These are phyloP conservation scores for Fusarium compactum DNA, from an alignment of 2,329 filamentous ascomycete species.

Conservation along the genomic window DNA sequence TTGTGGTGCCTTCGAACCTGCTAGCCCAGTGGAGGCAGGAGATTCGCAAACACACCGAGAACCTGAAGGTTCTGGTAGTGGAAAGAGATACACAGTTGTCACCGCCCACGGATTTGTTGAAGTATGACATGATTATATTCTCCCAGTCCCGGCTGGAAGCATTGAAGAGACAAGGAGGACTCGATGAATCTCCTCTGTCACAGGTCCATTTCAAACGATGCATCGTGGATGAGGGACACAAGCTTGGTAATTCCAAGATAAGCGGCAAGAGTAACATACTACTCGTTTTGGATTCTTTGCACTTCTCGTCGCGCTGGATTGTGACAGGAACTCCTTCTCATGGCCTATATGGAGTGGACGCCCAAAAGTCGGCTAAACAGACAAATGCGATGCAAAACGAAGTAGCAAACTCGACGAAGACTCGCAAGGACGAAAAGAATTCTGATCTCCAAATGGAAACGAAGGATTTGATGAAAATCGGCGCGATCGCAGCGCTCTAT, in stretches of 20 bases:
- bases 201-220: conserved; percentile 86
- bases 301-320: conserved; percentile 83
- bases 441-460: conserved; percentile 64
- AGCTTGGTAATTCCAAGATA: conserved; percentile 74
- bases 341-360: conserved; percentile 77
- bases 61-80: conserved; percentile 74
- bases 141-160: conserved; percentile 79
- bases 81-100: conserved; percentile 69
- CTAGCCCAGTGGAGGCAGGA: conserved; percentile 87
- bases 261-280: conserved; percentile 68
- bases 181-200: conserved; percentile 70
- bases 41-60: conserved; percentile 79
- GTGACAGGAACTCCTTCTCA: conserved; percentile 91
- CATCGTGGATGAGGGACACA: conserved; percentile 93
- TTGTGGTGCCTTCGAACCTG: conserved; percentile 86
- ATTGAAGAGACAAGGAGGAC: conserved; percentile 56
- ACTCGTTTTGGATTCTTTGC: conserved; percentile 64
- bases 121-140: conserved; percentile 83
- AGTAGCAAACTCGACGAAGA: not conserved
- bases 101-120: conserved; percentile 65
- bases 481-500: conserved; percentile 76
- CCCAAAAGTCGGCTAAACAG: conserved; percentile 5
- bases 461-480: conserved; percentile 74
- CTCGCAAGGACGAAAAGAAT: conserved; percentile 27
- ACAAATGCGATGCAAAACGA: not conserved